Conservation (phyloP, 768 basidiomycete species). For the Russula sp. region DNA sequence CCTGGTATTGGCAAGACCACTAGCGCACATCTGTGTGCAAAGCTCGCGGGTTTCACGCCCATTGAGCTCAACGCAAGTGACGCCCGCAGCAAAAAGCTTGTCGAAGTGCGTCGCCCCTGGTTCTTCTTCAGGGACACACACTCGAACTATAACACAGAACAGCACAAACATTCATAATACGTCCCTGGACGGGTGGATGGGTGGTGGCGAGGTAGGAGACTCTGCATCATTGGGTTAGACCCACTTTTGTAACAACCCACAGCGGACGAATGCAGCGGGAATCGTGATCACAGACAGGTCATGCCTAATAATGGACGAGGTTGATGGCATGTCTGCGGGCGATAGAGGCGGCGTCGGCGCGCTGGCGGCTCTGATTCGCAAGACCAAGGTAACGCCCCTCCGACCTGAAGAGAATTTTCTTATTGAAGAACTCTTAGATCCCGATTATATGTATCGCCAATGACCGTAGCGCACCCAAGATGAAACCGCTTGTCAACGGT, state of each 20-base stretch:
- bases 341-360: constrained; percentile 97
- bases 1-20: constrained; percentile 99
- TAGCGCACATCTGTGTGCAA: constrained; percentile 87
- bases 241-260: not conserved
- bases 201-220: constrained; percentile 43
- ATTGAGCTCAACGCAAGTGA: constrained; percentile 98
- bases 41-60: constrained; percentile 83
- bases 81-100: constrained; percentile 89
- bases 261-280: constrained; percentile 63
- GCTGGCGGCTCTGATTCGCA: constrained; percentile 85
- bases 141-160: constrained; percentile 41
- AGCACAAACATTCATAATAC: constrained; percentile 87
- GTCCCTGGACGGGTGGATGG: constrained; percentile 83
- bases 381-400: constrained; percentile 60
- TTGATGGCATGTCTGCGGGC: constrained; percentile 98
- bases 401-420: not conserved
- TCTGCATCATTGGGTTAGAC: not conserved
- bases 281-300: constrained; percentile 71
- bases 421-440: constrained; percentile 44
- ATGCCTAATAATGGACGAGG: constrained; percentile 98
- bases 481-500: constrained; percentile 74
- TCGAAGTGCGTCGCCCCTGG: constrained; percentile 56
- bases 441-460: constrained; percentile 99
- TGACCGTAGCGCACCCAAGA: constrained; percentile 78
- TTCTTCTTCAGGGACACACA: not conserved